Conservation (phyloP, 2,329 filamentous ascomycete species). For the Aspergillus persii region DNA sequence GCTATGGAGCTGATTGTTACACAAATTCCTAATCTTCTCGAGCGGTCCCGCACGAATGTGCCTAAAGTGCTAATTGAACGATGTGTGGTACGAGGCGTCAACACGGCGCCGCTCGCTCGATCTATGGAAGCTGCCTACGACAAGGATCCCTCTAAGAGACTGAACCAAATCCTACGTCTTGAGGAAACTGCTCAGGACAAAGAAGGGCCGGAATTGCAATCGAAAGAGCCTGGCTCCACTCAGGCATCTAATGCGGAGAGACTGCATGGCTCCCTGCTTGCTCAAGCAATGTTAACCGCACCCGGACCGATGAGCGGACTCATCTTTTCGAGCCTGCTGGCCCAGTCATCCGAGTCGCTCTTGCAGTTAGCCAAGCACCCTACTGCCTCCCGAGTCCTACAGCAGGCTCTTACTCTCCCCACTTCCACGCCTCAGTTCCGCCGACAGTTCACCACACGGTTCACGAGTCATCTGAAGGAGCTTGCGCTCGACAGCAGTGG, state of each 20-base stretch:
- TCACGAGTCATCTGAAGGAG: conserved; percentile 60
- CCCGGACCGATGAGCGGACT: conserved; percentile 67
- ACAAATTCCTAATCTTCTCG: conserved; percentile 69
- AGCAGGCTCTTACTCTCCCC: conserved; percentile 58
- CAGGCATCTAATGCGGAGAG: conserved; percentile 44
- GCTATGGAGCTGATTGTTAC: conserved; percentile 71
- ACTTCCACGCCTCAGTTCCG: conserved; percentile 56
- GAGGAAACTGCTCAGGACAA: conserved; percentile 49
- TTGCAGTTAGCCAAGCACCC: conserved; percentile 65
- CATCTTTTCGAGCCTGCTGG: conserved; percentile 69
- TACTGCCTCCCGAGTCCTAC: conserved; percentile 61
- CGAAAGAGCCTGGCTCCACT: conserved; percentile 36
- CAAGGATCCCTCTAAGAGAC: conserved; percentile 48
- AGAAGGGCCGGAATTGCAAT: conserved; percentile 45
- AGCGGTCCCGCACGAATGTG: conserved; percentile 73
- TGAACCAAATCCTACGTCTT: conserved; percentile 61
- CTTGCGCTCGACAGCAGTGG: conserved; percentile 61
- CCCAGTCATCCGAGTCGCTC: conserved; percentile 56
- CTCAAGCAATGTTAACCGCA: conserved; percentile 73
- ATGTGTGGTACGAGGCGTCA: conserved; percentile 65
- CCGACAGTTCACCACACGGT: conserved; percentile 62
- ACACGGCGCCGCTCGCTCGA: conserved; percentile 55
- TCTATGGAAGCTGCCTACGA: conserved; percentile 59
- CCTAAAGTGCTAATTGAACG: conserved; percentile 81
- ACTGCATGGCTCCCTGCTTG: conserved; percentile 79